Conservation (phyloP, 306 rosid genomes). For the Gastrolobium villosum region DNA sequence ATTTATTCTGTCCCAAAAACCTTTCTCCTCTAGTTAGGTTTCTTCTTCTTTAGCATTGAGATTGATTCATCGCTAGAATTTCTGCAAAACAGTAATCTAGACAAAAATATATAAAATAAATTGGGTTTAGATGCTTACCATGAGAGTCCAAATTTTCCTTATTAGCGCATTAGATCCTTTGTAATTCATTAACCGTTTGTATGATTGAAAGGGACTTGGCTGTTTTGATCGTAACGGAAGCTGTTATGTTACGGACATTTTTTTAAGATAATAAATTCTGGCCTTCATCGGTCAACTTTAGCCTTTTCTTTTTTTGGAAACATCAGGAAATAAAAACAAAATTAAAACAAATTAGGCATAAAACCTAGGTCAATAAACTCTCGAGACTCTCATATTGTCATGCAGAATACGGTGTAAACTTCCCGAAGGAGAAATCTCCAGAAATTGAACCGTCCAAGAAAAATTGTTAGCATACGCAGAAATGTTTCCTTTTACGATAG, state of each 20-base stretch:
- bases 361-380: too few relatives aligned
- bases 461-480: too few relatives aligned
- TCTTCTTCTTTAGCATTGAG: neutral
- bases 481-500: too few relatives aligned
- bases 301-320: too few relatives aligned
- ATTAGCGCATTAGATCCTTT: neutral
- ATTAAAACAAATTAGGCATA: too few relatives aligned
- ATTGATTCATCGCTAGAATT: neutral
- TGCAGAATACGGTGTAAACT: too few relatives aligned
- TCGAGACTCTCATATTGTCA: too few relatives aligned
- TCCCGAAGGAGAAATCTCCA: too few relatives aligned
- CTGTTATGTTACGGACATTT: neutral
- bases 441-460: too few relatives aligned
- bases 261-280: neutral
- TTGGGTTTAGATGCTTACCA: neutral
- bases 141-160: neutral
- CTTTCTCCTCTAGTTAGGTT: neutral
- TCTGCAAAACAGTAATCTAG: neutral
- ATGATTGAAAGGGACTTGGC: too few relatives aligned
- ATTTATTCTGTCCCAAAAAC: constrained; percentile 22
- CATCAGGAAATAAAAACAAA: too few relatives aligned
- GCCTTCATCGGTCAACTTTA: neutral
- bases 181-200: neutral
- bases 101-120: neutral
- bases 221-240: neutral